Base-by-base conservation (phyloP, 352 stramenopile species). In the Phytopythium aichiense region DNA sequence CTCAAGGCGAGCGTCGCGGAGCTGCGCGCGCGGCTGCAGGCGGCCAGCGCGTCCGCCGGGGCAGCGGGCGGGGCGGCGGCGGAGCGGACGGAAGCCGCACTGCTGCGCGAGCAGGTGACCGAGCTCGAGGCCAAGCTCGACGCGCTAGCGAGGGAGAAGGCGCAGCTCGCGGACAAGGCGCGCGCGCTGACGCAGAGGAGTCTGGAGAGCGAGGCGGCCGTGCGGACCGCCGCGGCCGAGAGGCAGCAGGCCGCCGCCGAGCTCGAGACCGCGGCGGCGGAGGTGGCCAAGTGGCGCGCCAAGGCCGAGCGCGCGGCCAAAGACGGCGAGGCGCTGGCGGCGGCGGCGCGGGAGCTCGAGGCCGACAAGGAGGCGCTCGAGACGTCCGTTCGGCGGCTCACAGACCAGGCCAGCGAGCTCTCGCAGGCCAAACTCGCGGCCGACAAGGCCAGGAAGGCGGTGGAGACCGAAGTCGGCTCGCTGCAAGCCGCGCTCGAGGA, bases 341-440 rank as follows among this genome's bases (percentile, higher is more conserved):
- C 49, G 56, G 71, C 30, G 50, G 54, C 46, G 49, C 68, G 60
- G 11, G 40, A 63, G 49, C 51, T 70, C 31, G 61, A 67, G 40
- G 58, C 70, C 15, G 77, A 84, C 20, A 71, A 74, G 35, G 75
- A 84, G 15, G 4, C 56, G 0, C 23, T 71, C 13, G 67, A 80
- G 28, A 53, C 56, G 18, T 38, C 56, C 28, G 43, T 81, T 2
- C 65, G 30, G 2, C 65, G 63, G 22, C 66, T 79, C 38, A 54
- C 60, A 23, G 62, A 74, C 8, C 69, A 76, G 51, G 69, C 74
- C 46, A 56, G 58, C 55, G 71, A 79, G 2, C 6, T 70, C 6
- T 25, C 56, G 31, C 23, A 46, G 0, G 58, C 66, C 22, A 71
- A 67, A 12, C 16, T 46, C 0, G 48, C 58, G 6, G 28, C 72